A percentile compares a stretch with the other conserved stretches of the same genome.
Conservation (phyloP, 2,329 filamentous ascomycete genomes). For the Sordariomycetes sp. region DNA sequence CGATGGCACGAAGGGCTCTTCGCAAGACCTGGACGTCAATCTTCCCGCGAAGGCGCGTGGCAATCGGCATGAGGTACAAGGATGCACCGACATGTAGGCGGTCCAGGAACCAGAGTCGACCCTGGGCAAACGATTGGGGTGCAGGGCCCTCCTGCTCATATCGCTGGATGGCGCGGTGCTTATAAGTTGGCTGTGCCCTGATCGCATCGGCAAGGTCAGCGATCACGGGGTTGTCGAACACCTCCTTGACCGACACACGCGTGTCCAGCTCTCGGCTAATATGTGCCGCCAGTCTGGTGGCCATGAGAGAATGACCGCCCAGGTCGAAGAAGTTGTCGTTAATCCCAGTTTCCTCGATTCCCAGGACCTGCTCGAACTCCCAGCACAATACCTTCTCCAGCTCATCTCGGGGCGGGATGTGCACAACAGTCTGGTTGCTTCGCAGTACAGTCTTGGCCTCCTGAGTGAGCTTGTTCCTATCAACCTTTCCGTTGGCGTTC, state of each 20-base stretch:
- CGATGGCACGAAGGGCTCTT: conserved; percentile 7
- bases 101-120: conserved; percentile 13
- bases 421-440: too few species aligned
- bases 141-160: too few species aligned
- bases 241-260: too few species aligned
- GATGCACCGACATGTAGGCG: conserved; percentile 8
- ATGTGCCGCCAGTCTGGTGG: too few species aligned
- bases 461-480: conserved; percentile 6
- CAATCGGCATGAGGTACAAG: conserved; percentile 11
- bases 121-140: conserved; percentile 12
- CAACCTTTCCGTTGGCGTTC: conserved; percentile 9
- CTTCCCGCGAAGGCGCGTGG: conserved; percentile 7
- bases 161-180: too few species aligned
- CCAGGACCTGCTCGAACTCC: conserved; percentile 5
- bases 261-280: too few species aligned
- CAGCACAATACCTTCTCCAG: conserved; percentile 4
- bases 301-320: too few species aligned
- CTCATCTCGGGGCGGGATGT: conserved; percentile 1
- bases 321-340: too few species aligned
- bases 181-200: too few species aligned
- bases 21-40: conserved; percentile 7
- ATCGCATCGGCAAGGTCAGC: too few species aligned
- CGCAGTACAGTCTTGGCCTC: background rate
- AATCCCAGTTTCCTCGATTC: conserved; percentile 19
- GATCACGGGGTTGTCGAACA: too few species aligned